Conservation (phyloP, 108 stramenopile genomes). For the Parmales sp. region DNA sequence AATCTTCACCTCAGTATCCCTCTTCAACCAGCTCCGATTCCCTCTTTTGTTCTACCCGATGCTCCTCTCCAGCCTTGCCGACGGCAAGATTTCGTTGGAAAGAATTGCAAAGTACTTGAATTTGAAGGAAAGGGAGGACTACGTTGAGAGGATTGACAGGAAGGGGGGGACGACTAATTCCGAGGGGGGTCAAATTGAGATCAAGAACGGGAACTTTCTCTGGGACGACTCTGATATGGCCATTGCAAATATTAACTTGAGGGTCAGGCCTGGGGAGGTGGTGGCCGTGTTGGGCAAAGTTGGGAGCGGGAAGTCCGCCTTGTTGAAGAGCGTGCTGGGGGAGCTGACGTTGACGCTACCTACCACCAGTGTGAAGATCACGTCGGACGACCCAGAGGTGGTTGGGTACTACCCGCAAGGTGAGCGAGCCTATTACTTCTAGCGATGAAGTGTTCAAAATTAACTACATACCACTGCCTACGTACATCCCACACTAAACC, state of each 20-base stretch:
- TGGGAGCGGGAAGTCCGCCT: slow-evolving; percentile 74
- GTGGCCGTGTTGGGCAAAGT: slow-evolving; percentile 78
- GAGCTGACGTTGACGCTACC: too few relatives aligned
- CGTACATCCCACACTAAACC: too few relatives aligned
- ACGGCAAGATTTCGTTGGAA: slow-evolving; percentile 52
- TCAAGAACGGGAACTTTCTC: slow-evolving; percentile 58
- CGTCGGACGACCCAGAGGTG: too few relatives aligned
- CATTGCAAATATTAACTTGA: slow-evolving; percentile 31
- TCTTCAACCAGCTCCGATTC: slow-evolving; percentile 83
- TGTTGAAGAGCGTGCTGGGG: slow-evolving; percentile 68
- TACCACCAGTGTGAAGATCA: too few relatives aligned
- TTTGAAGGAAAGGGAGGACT: slow-evolving; percentile 44
- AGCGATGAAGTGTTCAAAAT: too few relatives aligned
- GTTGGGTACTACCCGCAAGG: too few relatives aligned
- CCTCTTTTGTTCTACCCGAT: slow-evolving; percentile 78
- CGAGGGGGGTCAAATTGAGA: slow-evolving; percentile 44
- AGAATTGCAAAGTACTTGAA: slow-evolving; percentile 55
- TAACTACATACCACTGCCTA: too few relatives aligned
- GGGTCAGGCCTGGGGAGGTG: slow-evolving; percentile 51
- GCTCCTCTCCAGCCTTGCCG: slow-evolving; percentile 60
- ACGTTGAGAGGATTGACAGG: slow-evolving; percentile 19
- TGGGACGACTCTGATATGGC: slow-evolving; percentile 34
- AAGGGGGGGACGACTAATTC: slow-evolving; percentile 13
- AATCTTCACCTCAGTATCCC: slow-evolving; percentile 80
- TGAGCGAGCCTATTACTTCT: too few relatives aligned